Conservation (phyloP, 768 basidiomycete genomes). For the Trametes cingulata region DNA sequence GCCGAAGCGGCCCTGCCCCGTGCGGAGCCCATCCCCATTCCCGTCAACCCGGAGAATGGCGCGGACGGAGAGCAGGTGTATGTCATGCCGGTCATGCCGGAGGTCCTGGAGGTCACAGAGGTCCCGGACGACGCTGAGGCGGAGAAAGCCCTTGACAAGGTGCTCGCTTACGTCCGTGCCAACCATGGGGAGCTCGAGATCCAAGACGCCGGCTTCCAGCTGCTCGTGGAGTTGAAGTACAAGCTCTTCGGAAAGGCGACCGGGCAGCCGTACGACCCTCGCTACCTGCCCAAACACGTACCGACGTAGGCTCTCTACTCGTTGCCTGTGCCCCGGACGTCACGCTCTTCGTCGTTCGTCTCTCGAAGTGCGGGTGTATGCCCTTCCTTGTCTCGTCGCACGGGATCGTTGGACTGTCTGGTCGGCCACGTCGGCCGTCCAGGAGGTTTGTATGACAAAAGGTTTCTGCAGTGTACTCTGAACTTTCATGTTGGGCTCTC, state of each 20-base stretch:
- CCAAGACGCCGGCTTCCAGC: conserved; percentile 39
- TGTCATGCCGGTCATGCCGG: conserved; percentile 14
- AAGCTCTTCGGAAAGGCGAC: conserved; percentile 39
- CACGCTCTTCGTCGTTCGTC: neutral
- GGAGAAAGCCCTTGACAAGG: conserved; percentile 53
- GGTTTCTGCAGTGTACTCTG: conserved; percentile 21
- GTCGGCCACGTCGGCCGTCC: neutral
- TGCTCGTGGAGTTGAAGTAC: conserved; percentile 50
- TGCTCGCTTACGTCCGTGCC: conserved; percentile 47
- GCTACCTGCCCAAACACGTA: neutral
- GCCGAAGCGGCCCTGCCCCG: conserved; percentile 1
- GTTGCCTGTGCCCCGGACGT: neutral
- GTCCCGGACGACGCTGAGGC: conserved; percentile 48
- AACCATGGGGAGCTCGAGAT: conserved; percentile 41
- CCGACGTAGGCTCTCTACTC: neutral
- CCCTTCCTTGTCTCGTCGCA: neutral
- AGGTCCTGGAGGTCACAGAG: neutral
- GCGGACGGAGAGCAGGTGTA: conserved; percentile 7
- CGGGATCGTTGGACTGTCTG: neutral
- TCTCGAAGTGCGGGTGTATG: neutral
- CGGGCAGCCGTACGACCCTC: conserved; percentile 10
- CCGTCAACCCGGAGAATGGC: conserved; percentile 2
- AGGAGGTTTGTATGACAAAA: conserved; percentile 26
- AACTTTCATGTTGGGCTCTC: conserved; percentile 21
- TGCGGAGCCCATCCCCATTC: conserved; percentile 6